phyloP scores from a whole-genome alignment of 192 early-diverging fungal genomes.

The Endogone sp. region DNA sequence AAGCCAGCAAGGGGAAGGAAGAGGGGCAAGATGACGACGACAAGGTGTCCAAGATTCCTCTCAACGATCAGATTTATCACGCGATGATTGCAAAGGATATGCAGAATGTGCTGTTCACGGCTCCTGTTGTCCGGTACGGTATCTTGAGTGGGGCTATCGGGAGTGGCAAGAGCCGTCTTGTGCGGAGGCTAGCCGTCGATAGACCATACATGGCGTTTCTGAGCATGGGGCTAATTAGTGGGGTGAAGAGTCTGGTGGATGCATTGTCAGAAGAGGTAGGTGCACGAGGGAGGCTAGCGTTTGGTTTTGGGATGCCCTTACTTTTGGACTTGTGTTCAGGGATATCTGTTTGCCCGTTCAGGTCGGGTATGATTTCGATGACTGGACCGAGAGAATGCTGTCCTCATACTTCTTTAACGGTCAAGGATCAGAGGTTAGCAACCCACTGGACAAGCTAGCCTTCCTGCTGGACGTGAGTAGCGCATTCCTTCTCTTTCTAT shows the following conservation, averaged over 20 bases:
- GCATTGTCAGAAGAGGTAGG: background rate
- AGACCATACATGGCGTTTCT: background rate
- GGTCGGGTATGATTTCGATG: background rate
- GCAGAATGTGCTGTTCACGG: background rate
- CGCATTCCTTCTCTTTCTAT: background rate
- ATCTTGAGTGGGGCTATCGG: background rate
- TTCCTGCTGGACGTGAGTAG: background rate
- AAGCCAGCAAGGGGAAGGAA: too few species aligned
- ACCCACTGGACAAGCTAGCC: background rate
- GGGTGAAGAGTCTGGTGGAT: background rate
- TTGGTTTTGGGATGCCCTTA: background rate
- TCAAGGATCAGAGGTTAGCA: background rate
- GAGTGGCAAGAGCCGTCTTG: background rate
- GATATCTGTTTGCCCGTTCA: background rate
- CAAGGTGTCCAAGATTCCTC: background rate
- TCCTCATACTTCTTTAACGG: background rate
- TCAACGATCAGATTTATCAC: background rate
- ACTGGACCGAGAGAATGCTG: background rate
- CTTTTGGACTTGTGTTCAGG: background rate
- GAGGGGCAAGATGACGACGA: background rate
- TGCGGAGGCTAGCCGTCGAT: background rate
- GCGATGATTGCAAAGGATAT: background rate
- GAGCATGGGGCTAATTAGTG: background rate
- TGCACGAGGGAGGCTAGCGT: background rate
- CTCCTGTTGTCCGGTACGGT: background rate